A percentile compares a stretch with the other conserved stretches of the same genome.
These are phyloP conservation scores for Ehretia macrophylla DNA, from an alignment of 257 asterid genomes.

Conservation along the genomic window DNA sequence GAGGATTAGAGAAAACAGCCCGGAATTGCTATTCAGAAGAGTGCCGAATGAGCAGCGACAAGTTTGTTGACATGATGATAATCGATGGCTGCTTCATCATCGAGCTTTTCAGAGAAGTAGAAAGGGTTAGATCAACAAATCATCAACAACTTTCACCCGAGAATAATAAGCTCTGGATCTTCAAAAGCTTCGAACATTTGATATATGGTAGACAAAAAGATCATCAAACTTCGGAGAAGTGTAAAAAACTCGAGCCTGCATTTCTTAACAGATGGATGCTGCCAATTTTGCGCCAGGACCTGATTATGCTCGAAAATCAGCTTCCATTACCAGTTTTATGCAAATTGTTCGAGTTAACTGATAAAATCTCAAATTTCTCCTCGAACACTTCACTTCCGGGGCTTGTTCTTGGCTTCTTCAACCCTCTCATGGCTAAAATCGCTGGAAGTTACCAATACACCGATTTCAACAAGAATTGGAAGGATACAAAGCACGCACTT, in stretches of 20 bases:
- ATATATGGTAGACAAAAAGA: background rate
- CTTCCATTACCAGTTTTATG: constrained; percentile 1
- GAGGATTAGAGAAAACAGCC: background rate
- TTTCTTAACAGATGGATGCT: constrained; percentile 5
- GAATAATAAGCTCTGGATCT: no score
- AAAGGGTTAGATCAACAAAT: no score
- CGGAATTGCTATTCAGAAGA: constrained; percentile 4
- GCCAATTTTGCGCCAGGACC: background rate
- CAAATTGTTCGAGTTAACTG: constrained; percentile 5
- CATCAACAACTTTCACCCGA: no score
- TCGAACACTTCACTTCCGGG: background rate
- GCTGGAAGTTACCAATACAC: no score
- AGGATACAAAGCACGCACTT: background rate
- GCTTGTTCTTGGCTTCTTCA: constrained; percentile 8
- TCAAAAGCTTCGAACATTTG: no score
- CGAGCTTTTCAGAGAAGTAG: background rate
- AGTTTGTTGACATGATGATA: constrained; percentile 5
- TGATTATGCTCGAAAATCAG: constrained; percentile 14
- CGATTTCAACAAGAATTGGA: no score
- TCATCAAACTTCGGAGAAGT: background rate
- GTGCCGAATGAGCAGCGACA: background rate
- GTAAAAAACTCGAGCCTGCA: background rate
- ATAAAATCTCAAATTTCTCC: background rate
- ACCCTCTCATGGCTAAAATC: background rate
- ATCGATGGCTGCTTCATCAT: constrained; percentile 12